Base-by-base conservation (phyloP, 2,329 filamentous ascomycete genomes). In the Penicillium verrucosum region DNA sequence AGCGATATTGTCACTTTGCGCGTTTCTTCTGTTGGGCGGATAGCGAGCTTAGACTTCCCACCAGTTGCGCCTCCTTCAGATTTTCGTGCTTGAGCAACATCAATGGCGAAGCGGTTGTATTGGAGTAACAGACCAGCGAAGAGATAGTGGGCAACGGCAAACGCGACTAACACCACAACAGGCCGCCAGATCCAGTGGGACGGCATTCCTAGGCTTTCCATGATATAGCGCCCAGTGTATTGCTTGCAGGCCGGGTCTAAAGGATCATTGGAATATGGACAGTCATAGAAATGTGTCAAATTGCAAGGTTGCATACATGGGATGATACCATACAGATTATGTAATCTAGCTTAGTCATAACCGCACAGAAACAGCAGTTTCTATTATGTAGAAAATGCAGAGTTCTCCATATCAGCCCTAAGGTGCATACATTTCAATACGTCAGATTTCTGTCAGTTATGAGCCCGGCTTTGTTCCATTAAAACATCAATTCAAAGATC, bases 221-320 rank as follows among this genome's bases (percentile, higher is more conserved):
- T 84, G 37, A 92, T 84, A 60, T 85, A 92, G 3, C 76, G 72
- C 0, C 89, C 89, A 0, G 84, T 88, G 63, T 89, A 92, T 61
- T 87, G 80, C 25, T 80, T 80, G 66, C 89, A 92, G 9, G 76
- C 80, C 0, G 87, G 87, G 61, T 90, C 84, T 0, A 78, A 76
- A 4, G 79, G 76, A n/a, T 87, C 84, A 1, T 85, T 82, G 3
- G 81, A 77, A 7, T 80, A 77, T 0, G 89, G 89, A 57, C 89
- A 92, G 65, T 87, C 85, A 62, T 92, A 92, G 61, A 92, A 89
- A 46, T 81, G n/a, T n/a, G n/a, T n/a, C n/a, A n/a, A n/a, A n/a
- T n/a, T n/a, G n/a, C n/a, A n/a, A n/a, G n/a, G n/a, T n/a, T n/a
- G n/a, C n/a, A n/a, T n/a, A n/a, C n/a, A n/a, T n/a, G n/a, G n/a